Evolutionary conservation across 2,329 filamentous ascomycete genomes (phyloP).

Genomic region (Neofusicoccum cordaticola): DNA sequence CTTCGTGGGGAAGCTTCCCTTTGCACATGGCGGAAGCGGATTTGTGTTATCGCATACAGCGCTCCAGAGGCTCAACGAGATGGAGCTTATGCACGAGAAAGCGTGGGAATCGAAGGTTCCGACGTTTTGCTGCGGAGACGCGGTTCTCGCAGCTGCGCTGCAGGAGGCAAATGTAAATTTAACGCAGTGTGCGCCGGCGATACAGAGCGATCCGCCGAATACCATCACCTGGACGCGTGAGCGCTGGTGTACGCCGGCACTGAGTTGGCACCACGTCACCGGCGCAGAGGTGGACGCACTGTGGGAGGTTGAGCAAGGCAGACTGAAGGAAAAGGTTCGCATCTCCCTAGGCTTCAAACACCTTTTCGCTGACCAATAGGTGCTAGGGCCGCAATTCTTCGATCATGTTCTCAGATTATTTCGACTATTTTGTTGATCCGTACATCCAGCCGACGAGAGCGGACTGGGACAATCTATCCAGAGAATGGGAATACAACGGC

Average conservation of each 20-base stretch:
- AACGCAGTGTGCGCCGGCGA: constrained; percentile 40
- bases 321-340: constrained; percentile 27
- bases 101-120: constrained; percentile 34
- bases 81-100: constrained; percentile 22
- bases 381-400: constrained; percentile 29
- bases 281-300: constrained; percentile 25
- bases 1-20: constrained; percentile 35
- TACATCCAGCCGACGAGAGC: constrained; percentile 24
- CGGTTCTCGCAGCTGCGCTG: constrained; percentile 35
- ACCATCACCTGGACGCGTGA: constrained; percentile 38
- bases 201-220: constrained; percentile 42
- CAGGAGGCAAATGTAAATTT: constrained; percentile 34
- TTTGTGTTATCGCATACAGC: constrained; percentile 44
- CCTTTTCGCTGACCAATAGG: not conserved
- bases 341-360: not conserved
- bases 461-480: constrained; percentile 37
- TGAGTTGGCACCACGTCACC: constrained; percentile 37
- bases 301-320: constrained; percentile 33
- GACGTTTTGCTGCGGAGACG: constrained; percentile 39
- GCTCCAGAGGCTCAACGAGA: constrained; percentile 30
- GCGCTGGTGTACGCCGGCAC: constrained; percentile 43
- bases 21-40: constrained; percentile 43
- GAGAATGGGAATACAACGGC: constrained; percentile 22
- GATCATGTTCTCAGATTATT: constrained; percentile 34
- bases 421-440: constrained; percentile 30